These are phyloP conservation scores for Pseudocercospora musae DNA, from an alignment of 2,329 filamentous ascomycete species.

Conservation along the genomic window DNA sequence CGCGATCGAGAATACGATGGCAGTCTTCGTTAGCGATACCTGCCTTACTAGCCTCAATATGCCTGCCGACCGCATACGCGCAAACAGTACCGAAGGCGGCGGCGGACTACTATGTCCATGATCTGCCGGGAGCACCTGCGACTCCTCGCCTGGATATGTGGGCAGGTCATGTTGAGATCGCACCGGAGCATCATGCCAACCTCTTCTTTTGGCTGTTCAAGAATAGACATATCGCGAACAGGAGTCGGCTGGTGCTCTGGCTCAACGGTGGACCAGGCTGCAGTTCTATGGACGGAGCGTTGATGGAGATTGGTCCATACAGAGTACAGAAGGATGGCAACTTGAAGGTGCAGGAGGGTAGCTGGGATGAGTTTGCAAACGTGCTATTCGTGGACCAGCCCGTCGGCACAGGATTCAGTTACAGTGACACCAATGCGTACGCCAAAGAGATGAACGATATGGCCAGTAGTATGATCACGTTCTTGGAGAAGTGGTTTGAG, in stretches of 20 bases:
- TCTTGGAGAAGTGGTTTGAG: slow-evolving; percentile 86
- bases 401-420: slow-evolving; percentile 94
- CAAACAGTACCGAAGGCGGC: slow-evolving; percentile 56
- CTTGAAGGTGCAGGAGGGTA: slow-evolving; percentile 82
- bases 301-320: slow-evolving; percentile 97
- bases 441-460: slow-evolving; percentile 82
- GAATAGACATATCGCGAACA: slow-evolving; percentile 91
- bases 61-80: slow-evolving; percentile 17
- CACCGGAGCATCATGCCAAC: slow-evolving; percentile 80
- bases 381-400: slow-evolving; percentile 96
- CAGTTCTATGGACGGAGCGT: slow-evolving; percentile 91
- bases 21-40: slow-evolving; percentile 14
- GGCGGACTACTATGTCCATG: slow-evolving; percentile 85
- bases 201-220: slow-evolving; percentile 99
- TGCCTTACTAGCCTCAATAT: slow-evolving; percentile 18
- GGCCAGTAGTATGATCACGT: slow-evolving; percentile 81
- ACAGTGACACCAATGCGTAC: slow-evolving; percentile 85
- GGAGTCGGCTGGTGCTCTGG: slow-evolving; percentile 90
- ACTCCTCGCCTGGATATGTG: slow-evolving; percentile 89
- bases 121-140: slow-evolving; percentile 74
- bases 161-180: slow-evolving; percentile 93
- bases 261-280: slow-evolving; percentile 95
- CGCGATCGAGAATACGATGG: slow-evolving; percentile 14
- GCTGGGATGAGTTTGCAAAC: slow-evolving; percentile 98
- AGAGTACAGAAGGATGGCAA: slow-evolving; percentile 70